These are phyloP conservation scores for Populus nigra DNA, from an alignment of 345 rosid species.

Conservation along the genomic window DNA sequence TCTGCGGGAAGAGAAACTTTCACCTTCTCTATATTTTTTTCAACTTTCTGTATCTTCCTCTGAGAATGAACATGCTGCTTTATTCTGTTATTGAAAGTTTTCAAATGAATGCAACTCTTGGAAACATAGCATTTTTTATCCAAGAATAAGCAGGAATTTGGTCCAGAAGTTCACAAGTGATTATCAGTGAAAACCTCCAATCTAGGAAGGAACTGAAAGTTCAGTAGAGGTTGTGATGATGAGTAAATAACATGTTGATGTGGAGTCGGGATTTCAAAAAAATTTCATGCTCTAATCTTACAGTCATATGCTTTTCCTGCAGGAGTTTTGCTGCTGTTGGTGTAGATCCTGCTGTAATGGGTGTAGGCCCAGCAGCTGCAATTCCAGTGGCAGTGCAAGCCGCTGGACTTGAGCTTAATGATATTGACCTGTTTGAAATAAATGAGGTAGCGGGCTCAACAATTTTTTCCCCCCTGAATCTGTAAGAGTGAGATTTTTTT, in stretches of 20 bases:
- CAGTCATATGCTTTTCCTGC: slow-evolving; percentile 21
- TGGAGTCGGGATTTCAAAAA: neutral
- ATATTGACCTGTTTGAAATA: slow-evolving; percentile 81
- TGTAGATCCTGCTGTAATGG: slow-evolving; percentile 94
- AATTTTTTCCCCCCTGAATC: neutral
- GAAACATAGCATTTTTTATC: no score
- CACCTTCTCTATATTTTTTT: no score
- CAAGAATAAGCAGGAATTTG: neutral
- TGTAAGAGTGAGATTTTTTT: neutral
- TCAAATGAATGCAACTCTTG: no score
- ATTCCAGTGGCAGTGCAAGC: slow-evolving; percentile 86
- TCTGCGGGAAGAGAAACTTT: no score
- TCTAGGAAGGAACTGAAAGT: neutral
- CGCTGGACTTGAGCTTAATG: slow-evolving; percentile 68
- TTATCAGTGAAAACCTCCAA: neutral
- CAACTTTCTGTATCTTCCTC: no score
- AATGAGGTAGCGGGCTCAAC: slow-evolving; percentile 58
- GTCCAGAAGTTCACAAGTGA: neutral
- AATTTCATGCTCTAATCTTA: neutral
- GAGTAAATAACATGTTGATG: neutral
- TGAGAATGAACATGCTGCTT: no score
- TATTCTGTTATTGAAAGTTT: no score
- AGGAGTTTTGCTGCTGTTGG: slow-evolving; percentile 97
- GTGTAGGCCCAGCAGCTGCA: slow-evolving; percentile 87
- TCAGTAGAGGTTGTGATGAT: neutral